phyloP scores from a whole-genome alignment of 2,329 filamentous ascomycete species.

The Alternaria longipes region DNA sequence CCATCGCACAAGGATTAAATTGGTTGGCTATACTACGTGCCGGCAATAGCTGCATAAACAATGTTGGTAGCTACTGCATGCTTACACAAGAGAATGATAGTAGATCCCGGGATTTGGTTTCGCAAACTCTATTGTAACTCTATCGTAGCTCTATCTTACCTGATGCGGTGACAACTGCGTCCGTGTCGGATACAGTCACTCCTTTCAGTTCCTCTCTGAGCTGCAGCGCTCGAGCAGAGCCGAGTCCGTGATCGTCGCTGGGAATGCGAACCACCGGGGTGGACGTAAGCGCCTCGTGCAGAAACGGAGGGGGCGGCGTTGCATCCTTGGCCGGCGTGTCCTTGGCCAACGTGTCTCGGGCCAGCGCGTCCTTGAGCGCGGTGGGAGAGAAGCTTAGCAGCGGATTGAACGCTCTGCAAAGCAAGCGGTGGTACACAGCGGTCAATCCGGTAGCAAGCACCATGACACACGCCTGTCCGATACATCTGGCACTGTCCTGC shows the following conservation, averaged over 20 bases:
- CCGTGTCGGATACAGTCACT: neutral
- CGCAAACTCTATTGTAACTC: neutral
- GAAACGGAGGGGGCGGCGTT: conserved; percentile 1
- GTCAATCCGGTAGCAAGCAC: conserved; percentile 12
- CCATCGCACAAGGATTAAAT: neutral
- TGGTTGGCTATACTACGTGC: neutral
- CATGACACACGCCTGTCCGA: conserved; percentile 13
- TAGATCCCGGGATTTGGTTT: neutral
- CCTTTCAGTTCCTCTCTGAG: conserved; percentile 7
- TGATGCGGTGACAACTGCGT: neutral
- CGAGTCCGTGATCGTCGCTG: neutral
- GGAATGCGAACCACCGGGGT: conserved; percentile 4
- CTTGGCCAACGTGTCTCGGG: too few species aligned
- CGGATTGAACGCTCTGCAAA: conserved; percentile 15
- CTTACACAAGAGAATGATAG: neutral
- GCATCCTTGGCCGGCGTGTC: neutral
- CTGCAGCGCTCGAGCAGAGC: conserved; percentile 2
- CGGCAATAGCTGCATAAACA: neutral
- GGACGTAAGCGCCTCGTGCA: conserved; percentile 10
- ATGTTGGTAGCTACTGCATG: neutral
- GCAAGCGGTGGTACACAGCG: conserved; percentile 18
- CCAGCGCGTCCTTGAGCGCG: conserved; percentile 3
- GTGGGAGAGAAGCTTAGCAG: conserved; percentile 17
- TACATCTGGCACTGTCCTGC: conserved; percentile 10
- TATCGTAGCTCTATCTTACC: neutral